These are phyloP conservation scores for Stemphylium beticola DNA, from an alignment of 2,329 filamentous ascomycete genomes.

Conservation along the genomic window DNA sequence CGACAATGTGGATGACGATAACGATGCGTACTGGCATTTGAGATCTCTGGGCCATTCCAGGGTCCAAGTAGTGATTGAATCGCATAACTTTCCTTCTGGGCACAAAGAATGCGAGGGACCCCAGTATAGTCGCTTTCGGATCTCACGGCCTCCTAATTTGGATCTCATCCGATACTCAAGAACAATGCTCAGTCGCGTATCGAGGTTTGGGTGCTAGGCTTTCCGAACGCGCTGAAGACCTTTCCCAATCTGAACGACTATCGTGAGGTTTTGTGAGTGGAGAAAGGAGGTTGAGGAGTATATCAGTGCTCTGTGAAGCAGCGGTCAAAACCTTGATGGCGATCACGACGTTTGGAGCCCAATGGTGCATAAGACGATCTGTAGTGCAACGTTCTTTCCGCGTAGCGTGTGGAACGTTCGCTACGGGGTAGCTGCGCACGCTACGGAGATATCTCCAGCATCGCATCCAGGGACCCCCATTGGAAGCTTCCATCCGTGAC, in stretches of 20 bases:
- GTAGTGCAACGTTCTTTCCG: not conserved
- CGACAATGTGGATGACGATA: not conserved
- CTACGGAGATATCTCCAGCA: slow-evolving; percentile 7
- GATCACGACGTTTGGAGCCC: not conserved
- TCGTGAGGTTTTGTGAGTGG: not conserved
- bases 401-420: not conserved
- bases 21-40: not conserved
- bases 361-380: not conserved
- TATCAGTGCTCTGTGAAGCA: not conserved
- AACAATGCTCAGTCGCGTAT: not conserved
- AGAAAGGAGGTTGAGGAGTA: not conserved
- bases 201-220: not conserved
- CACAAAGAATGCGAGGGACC: not conserved
- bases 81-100: not conserved
- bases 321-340: slow-evolving; percentile 1
- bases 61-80: not conserved
- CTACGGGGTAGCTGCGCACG: not conserved
- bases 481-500: not conserved
- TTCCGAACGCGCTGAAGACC: not conserved
- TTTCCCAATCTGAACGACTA: not conserved
- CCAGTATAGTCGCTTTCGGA: not conserved
- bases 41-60: not conserved
- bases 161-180: not conserved
- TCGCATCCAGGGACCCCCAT: not conserved
- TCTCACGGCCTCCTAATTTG: not conserved